Percentiles rank a stretch among this genome's conserved stretches.
Conservation (phyloP, 768 basidiomycete genomes). For the Boletus subparvulus region DNA sequence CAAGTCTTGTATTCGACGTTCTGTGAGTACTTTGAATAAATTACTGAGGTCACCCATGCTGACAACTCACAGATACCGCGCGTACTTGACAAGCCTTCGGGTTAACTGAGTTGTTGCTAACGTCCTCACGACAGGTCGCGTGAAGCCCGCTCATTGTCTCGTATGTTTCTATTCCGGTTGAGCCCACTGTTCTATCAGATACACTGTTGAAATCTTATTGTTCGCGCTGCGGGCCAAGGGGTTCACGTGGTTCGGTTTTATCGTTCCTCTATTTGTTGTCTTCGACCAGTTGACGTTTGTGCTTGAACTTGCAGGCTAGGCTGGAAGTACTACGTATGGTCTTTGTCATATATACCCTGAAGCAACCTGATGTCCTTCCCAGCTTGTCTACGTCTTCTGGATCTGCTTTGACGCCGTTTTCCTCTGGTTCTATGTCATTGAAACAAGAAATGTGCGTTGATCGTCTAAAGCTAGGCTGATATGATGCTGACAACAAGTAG, state of each 20-base stretch:
- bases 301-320: no score
- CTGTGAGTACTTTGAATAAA: constrained; percentile 22
- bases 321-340: no score
- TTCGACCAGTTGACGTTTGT: constrained; percentile 41
- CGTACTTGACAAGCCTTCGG: not conserved
- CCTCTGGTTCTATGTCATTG: constrained; percentile 34
- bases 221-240: constrained; percentile 41
- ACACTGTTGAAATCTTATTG: constrained; percentile 43
- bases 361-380: not conserved
- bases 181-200: constrained; percentile 12
- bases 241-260: constrained; percentile 37
- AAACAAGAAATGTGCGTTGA: constrained; percentile 34
- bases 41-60: not conserved
- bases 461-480: not conserved
- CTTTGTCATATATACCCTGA: no score
- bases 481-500: not conserved
- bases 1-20: constrained; percentile 39
- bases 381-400: constrained; percentile 41
- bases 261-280: constrained; percentile 38
- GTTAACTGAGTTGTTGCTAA: not conserved
- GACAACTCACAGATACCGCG: constrained; percentile 30
- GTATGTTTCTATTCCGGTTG: not conserved
- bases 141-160: constrained; percentile 42
- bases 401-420: constrained; percentile 39
- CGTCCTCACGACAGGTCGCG: constrained; percentile 25